Evolutionary conservation across 2,329 filamentous ascomycete species (phyloP).

Genomic region (Xylaria hypoxylon): DNA sequence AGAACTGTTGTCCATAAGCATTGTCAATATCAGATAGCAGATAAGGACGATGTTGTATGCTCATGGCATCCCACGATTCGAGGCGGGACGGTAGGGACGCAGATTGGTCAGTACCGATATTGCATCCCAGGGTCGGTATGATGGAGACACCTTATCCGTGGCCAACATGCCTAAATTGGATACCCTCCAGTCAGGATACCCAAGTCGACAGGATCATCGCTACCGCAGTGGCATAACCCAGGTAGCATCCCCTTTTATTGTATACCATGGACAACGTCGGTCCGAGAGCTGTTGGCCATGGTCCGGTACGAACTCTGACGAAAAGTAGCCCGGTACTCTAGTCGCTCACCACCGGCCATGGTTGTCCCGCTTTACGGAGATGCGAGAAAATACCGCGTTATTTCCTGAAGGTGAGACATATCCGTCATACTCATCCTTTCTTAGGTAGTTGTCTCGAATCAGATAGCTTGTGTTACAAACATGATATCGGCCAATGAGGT

Average conservation of each 20-base stretch:
- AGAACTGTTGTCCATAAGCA: slow-evolving; percentile 1
- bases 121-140: slow-evolving; percentile 26
- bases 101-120: slow-evolving; percentile 33
- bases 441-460: neutral
- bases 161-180: slow-evolving; percentile 45
- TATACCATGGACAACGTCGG: neutral
- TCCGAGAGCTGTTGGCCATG: neutral
- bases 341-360: neutral
- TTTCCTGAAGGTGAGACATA: slow-evolving; percentile 1
- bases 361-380: neutral
- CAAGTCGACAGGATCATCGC: neutral
- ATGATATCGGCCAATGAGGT: neutral
- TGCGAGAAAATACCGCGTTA: neutral
- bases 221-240: neutral
- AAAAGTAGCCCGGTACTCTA: neutral
- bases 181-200: slow-evolving; percentile 21
- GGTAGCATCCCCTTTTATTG: neutral
- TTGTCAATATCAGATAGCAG: slow-evolving; percentile 13
- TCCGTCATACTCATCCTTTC: neutral
- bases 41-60: slow-evolving; percentile 15
- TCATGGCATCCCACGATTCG: slow-evolving; percentile 8
- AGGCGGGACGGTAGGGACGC: slow-evolving; percentile 33
- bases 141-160: slow-evolving; percentile 38
- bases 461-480: slow-evolving; percentile 2
- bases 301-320: neutral